Evolutionary conservation across 2,329 filamentous ascomycete genomes (phyloP).

Genomic region (Epichloe uncinata): DNA sequence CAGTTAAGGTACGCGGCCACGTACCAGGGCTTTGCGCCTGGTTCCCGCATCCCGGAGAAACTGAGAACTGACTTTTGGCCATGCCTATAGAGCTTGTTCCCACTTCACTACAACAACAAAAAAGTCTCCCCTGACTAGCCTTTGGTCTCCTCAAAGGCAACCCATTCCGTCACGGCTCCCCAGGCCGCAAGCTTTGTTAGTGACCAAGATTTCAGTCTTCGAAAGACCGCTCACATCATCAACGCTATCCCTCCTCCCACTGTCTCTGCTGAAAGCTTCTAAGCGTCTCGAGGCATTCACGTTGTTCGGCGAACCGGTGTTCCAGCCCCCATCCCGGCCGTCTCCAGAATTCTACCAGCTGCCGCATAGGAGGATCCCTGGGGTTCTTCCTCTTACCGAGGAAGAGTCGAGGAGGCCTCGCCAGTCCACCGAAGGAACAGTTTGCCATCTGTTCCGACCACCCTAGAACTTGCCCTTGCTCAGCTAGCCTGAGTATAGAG

Average conservation of each 20-base stretch:
- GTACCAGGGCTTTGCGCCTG: neutral
- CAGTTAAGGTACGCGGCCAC: no score
- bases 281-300: conserved; percentile 36
- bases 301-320: conserved; percentile 36
- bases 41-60: neutral
- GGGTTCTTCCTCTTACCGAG: conserved; percentile 98
- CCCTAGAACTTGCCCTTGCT: conserved; percentile 53
- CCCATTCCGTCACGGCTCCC: conserved; percentile 44
- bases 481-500: conserved; percentile 1
- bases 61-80: neutral
- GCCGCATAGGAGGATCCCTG: conserved; percentile 98
- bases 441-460: conserved; percentile 92
- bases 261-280: conserved; percentile 31
- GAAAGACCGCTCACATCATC: conserved; percentile 52
- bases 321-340: conserved; percentile 36
- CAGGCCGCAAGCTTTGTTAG: conserved; percentile 47
- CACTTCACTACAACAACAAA: neutral
- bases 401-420: conserved; percentile 99
- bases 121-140: conserved; percentile 26
- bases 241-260: conserved; percentile 49
- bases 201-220: conserved; percentile 58
- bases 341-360: conserved; percentile 64
- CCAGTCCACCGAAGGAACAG: conserved; percentile 80
- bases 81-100: neutral
- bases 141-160: conserved; percentile 59